Evolutionary conservation across 2,329 filamentous ascomycete genomes (phyloP), one percentile per base, ranked within the genome.

Genomic region (Cladosporium phlei): DNA sequence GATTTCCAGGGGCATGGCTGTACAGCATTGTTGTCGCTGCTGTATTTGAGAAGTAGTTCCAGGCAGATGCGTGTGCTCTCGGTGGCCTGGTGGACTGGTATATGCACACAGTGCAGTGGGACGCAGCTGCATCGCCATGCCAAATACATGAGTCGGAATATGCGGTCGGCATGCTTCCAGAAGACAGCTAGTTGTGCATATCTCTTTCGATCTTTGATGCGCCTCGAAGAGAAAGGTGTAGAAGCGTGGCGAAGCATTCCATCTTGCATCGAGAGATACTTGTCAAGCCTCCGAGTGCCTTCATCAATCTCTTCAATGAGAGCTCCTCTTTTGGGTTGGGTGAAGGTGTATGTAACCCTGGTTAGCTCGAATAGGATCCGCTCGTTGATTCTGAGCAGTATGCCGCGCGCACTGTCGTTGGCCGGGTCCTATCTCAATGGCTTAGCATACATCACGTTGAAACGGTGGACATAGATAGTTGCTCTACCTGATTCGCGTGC

Each of bases 81-180:
- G 11, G 6, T 25, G 24, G 6, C 17, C 33, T 17, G 22, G 17
- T 39, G 12, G 10, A 39, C 14, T 22, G 12, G 25, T 8, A 39
- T 17, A 14, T 39, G 16, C 14, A 29, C 37, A n/a, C 37, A 39
- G 37, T 39, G 37, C 20, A 27, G n/a, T 8, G 37, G 20, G 10
- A 22, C 16, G 14, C 22, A 39, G 9, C 5, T 27, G 22, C 37
- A 39, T 9, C n/a, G 37, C 22, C 37, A 39, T 7, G 37, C 22
- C 19, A 11, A 14, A 19, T 24, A 22, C 17, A 39, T 39, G 8
- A 39, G 22, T 11, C 14, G 25, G n/a, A 25, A 19, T 25, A 39
- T 29, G 22, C 37, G 10, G 10, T 39, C 22, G 22, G 37, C 37
- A 22, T 39, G 37, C 22, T 39, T 39, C 14, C 22, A 39, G 22